Evolutionary conservation across 176 grass and related monocot genomes (phyloP), one percentile per base, ranked within the genome.

Genomic region (Elymus sibiricus): DNA sequence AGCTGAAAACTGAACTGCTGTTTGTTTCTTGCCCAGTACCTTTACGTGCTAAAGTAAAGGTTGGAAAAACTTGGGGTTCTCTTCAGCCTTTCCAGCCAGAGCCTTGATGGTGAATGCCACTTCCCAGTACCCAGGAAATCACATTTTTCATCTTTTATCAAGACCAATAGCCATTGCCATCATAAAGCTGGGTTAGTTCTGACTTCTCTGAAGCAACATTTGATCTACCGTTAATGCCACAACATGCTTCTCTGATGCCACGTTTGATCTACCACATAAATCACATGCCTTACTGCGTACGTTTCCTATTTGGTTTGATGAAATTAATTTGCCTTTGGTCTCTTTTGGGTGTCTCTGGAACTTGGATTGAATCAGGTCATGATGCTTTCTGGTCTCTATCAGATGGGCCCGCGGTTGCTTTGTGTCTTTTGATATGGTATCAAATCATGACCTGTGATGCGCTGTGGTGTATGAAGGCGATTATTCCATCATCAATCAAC

Each of bases 41-140:
- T 89, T 87, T 98, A 77, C 93, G 69, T 32, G 81, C 91, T 63
- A 98, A 98, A 89, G 72, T 98, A 75, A 94, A 86, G 85, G 75
- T 94, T 5, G 96, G 96, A 28, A 94, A 92, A 89, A 95, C 92
- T 24, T 98, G 96, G 96, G 96, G 96, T 91, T 95, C 96, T 51
- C 90, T 98, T 59, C 81, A 98, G 86, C 88, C 94, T 11, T 92
- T 94, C 31, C 76, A 66, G 21, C 74, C 64, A 67, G 76, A 95
- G 72, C 80, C 82, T 77, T 94, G 60, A 84, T 74, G 77, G 7
- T 69, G 32, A 49, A 68, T 76, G 53, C 14, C 55, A 78, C 56
- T 56, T 56, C 70, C 17, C 63, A 56, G 8, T 43, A 74, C 59
- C 44, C 27, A 60, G 51, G 78, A 86, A 76, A 44, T 59, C 49